These are phyloP conservation scores for Phytophthora syringae DNA, from an alignment of 352 stramenopile species.

Conservation along the genomic window DNA sequence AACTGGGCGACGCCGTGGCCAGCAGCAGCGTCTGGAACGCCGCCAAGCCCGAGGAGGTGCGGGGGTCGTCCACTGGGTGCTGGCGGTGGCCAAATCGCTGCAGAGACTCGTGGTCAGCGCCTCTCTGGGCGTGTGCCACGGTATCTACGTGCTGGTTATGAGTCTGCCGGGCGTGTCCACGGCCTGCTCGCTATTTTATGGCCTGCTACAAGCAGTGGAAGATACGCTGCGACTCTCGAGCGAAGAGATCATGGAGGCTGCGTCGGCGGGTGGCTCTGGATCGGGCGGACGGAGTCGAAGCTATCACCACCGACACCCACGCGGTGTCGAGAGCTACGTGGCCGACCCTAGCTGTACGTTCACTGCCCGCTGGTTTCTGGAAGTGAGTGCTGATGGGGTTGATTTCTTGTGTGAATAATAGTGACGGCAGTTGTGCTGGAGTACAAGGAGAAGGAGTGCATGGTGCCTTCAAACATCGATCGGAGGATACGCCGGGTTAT, in stretches of 20 bases:
- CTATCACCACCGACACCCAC: conserved; percentile 40
- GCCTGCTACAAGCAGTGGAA: conserved; percentile 75
- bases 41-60: conserved; percentile 66
- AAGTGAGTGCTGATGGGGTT: conserved; percentile 3
- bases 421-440: conserved; percentile 87
- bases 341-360: conserved; percentile 71
- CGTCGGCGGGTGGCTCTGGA: conserved; percentile 27
- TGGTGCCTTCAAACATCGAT: conserved; percentile 85
- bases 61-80: conserved; percentile 73
- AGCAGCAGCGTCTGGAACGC: conserved; percentile 63
- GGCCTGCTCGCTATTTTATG: conserved; percentile 69
- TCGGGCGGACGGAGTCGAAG: conserved; percentile 31
- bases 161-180: conserved; percentile 77
- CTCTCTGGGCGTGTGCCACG: conserved; percentile 63
- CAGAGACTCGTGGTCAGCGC: conserved; percentile 56
- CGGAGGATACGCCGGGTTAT: conserved; percentile 88
- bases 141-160: conserved; percentile 81
- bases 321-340: conserved; percentile 59
- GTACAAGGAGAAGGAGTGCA: conserved; percentile 87
- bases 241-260: conserved; percentile 47
- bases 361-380: not conserved
- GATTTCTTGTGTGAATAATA: conserved; percentile 31
- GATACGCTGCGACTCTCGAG: conserved; percentile 58
- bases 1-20: conserved; percentile 58
- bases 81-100: conserved; percentile 64